Evolutionary conservation across 1,284 basidiomycete species (phyloP).

Genomic region (Binderoboletus segoi): DNA sequence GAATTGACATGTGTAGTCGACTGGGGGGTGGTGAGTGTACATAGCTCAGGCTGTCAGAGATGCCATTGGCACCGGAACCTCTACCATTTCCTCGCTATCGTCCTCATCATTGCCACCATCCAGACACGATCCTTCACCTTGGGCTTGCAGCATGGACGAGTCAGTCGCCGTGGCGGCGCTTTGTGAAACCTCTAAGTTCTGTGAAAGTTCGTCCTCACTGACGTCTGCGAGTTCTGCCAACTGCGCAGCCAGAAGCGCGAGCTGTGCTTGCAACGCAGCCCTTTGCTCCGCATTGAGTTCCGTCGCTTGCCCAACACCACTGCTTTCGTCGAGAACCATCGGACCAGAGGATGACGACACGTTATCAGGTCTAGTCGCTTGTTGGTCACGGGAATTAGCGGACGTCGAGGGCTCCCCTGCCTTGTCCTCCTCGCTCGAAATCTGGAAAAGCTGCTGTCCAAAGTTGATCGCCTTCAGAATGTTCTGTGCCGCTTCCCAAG

Average conservation of each 20-base stretch:
- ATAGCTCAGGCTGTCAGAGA: slow-evolving; percentile 49
- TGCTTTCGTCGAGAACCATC: slow-evolving; percentile 2
- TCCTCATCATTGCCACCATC: slow-evolving; percentile 35
- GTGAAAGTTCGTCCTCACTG: slow-evolving; percentile 33
- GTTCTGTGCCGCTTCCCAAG: slow-evolving; percentile 74
- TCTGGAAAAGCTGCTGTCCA: slow-evolving; percentile 44
- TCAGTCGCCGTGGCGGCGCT: slow-evolving; percentile 1
- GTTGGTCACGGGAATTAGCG: background rate
- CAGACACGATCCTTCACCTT: slow-evolving; percentile 22
- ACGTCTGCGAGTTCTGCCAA: slow-evolving; percentile 57
- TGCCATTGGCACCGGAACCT: slow-evolving; percentile 29
- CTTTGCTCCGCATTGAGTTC: slow-evolving; percentile 44
- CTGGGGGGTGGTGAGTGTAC: background rate
- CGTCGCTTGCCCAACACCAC: slow-evolving; percentile 2
- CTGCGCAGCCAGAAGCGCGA: slow-evolving; percentile 64
- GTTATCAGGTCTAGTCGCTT: slow-evolving; percentile 4
- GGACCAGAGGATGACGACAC: background rate
- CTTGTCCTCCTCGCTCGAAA: slow-evolving; percentile 40
- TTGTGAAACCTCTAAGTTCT: slow-evolving; percentile 28
- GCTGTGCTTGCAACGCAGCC: slow-evolving; percentile 62
- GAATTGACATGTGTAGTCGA: background rate
- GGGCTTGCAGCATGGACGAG: background rate
- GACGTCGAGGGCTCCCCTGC: slow-evolving; percentile 16
- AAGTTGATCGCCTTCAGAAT: slow-evolving; percentile 78
- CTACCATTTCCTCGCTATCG: slow-evolving; percentile 39